Conservation (phyloP, 148 eudicot genomes). For the Spergularia marina region DNA sequence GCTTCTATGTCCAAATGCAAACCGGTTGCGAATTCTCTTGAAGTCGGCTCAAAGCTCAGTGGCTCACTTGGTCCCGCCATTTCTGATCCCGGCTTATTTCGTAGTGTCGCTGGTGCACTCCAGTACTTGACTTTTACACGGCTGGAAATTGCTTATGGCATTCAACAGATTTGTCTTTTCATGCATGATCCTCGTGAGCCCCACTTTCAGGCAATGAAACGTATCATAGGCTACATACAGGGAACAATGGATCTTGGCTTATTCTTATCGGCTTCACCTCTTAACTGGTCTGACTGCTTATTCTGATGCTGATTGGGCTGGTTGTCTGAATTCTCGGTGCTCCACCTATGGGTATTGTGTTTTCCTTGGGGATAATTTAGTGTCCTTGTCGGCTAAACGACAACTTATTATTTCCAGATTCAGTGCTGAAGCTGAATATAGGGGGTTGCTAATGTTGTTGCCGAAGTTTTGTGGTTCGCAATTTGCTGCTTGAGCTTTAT, state of each 20-base stretch:
- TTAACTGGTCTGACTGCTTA: neutral
- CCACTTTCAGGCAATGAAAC: neutral
- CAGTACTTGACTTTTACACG: constrained; percentile 6
- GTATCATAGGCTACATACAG: neutral
- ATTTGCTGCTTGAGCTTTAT: neutral
- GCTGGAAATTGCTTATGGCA: neutral
- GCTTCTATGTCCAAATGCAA: neutral
- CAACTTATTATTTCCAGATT: too few relatives aligned
- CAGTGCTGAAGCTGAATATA: neutral
- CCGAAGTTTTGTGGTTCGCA: neutral
- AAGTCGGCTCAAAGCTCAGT: neutral
- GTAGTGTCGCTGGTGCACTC: neutral
- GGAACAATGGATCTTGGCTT: neutral
- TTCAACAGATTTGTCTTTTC: neutral
- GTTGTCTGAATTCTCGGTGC: neutral
- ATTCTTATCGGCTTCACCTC: neutral
- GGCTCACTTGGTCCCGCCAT: neutral
- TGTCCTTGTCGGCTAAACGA: too few relatives aligned
- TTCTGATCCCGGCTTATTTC: neutral
- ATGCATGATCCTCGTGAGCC: neutral
- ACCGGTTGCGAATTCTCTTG: neutral
- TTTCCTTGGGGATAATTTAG: too few relatives aligned
- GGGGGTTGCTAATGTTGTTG: neutral
- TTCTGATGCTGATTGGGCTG: neutral
- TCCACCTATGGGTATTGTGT: too few relatives aligned